phyloP scores from a whole-genome alignment of 495 filamentous ascomycete species.

The Penicillium cosmopolitanum region DNA sequence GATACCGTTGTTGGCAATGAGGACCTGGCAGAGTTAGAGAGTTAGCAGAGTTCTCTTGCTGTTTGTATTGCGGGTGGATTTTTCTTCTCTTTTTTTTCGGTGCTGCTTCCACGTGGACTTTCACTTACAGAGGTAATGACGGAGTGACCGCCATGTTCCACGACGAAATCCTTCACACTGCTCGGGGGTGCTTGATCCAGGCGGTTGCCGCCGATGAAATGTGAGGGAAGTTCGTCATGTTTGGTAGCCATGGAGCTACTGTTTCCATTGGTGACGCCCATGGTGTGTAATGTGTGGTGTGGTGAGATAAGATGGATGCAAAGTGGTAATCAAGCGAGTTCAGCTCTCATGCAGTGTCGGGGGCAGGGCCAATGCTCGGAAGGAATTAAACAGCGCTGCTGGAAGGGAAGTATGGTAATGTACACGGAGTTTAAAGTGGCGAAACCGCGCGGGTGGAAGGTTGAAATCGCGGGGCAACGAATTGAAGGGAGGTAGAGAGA shows the following conservation, averaged over 20 bases:
- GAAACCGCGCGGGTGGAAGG: constrained; percentile 15
- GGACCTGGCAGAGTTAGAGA: constrained; percentile 61
- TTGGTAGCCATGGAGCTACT: constrained; percentile 70
- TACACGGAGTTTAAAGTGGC: constrained; percentile 20
- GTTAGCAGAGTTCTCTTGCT: background rate
- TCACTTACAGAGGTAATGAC: constrained; percentile 90
- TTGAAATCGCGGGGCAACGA: background rate
- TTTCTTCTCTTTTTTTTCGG: background rate
- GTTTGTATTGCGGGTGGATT: background rate
- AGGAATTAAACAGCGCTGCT: constrained; percentile 26
- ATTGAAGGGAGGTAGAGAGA: constrained; percentile 6
- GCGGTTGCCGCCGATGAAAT: constrained; percentile 95
- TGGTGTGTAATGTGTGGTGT: constrained; percentile 28
- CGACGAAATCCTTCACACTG: constrained; percentile 92
- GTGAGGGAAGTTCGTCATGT: constrained; percentile 71
- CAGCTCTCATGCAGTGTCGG: constrained; percentile 8
- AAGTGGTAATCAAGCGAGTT: constrained; percentile 5
- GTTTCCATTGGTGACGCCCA: constrained; percentile 55
- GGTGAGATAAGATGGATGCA: constrained; percentile 7
- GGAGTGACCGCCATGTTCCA: constrained; percentile 87
- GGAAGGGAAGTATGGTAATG: constrained; percentile 22
- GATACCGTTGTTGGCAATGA: constrained; percentile 99
- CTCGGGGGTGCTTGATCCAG: constrained; percentile 77
- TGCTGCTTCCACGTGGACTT: too few species aligned
- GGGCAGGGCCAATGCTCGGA: background rate